Conservation (phyloP, 2,329 filamentous ascomycete genomes). For the Ascochyta rabiei region DNA sequence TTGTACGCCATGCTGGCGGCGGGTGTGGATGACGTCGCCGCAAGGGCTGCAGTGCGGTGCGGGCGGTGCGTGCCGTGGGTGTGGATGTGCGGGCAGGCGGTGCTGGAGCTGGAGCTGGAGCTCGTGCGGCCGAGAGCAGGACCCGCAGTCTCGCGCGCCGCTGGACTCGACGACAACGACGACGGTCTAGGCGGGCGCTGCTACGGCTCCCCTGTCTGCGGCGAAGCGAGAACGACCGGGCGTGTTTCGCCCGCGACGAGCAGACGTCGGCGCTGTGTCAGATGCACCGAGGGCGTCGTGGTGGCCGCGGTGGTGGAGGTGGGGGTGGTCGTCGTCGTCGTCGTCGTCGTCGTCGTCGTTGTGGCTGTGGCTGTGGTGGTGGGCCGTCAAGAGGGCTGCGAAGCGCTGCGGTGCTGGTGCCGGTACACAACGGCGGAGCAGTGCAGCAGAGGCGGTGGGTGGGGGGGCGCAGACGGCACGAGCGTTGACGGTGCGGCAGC, state of each 20-base stretch:
- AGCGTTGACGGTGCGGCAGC: no score
- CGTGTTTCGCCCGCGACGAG: slow-evolving; percentile 33
- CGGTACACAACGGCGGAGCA: no score
- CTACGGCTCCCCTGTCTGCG: slow-evolving; percentile 37
- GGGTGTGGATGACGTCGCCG: background rate
- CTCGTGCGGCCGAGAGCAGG: slow-evolving; percentile 33
- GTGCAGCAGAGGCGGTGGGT: no score
- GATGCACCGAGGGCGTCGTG: slow-evolving; percentile 19
- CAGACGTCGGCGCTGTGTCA: slow-evolving; percentile 24
- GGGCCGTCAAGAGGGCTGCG: background rate
- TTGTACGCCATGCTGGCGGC: slow-evolving; percentile 47
- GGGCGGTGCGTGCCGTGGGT: background rate
- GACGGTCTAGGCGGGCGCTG: background rate
- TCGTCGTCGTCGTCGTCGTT: background rate
- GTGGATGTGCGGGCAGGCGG: no score
- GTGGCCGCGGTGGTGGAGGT: background rate
- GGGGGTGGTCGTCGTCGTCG: background rate
- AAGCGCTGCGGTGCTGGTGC: background rate
- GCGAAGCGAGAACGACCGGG: slow-evolving; percentile 48
- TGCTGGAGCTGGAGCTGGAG: slow-evolving; percentile 3
- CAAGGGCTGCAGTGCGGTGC: background rate
- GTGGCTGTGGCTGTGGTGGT: no score
- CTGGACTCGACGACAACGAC: slow-evolving; percentile 12
- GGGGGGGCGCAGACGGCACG: no score
- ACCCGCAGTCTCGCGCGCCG: slow-evolving; percentile 3